Percentiles rank a stretch among this genome's conserved stretches.
These are phyloP conservation scores for Blastobotrys serpentis DNA, from an alignment of 1,139 yeast species.

Conservation along the genomic window DNA sequence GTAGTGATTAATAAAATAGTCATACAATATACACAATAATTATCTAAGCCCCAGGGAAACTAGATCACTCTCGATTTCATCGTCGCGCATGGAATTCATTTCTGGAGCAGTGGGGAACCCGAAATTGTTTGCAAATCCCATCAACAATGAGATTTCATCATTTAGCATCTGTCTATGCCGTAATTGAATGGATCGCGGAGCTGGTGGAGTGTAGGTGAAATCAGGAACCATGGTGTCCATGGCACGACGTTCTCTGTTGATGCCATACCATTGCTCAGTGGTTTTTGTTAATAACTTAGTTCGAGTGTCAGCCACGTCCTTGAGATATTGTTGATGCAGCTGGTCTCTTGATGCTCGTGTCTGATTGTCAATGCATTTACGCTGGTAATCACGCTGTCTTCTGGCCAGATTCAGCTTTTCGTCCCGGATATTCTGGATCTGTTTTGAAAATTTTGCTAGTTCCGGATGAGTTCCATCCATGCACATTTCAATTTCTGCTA, in stretches of 20 bases:
- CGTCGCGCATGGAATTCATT: conserved; percentile 46
- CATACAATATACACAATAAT: not conserved
- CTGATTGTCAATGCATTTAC: conserved; percentile 74
- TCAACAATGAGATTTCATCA: conserved; percentile 56
- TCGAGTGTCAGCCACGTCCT: conserved; percentile 66
- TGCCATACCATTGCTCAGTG: conserved; percentile 88
- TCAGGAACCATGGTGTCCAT: conserved; percentile 72
- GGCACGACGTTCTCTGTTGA: conserved; percentile 82
- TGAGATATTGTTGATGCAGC: conserved; percentile 80
- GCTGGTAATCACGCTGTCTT: conserved; percentile 65
- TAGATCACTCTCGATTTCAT: conserved; percentile 34
- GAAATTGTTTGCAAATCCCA: conserved; percentile 55
- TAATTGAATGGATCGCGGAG: conserved; percentile 44
- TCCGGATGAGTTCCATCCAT: conserved; percentile 92
- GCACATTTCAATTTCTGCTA: conserved; percentile 84
- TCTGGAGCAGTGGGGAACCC: conserved; percentile 66
- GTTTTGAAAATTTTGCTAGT: conserved; percentile 59
- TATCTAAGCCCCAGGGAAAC: conserved; percentile 29
- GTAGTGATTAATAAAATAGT: not conserved
- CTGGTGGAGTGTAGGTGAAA: conserved; percentile 39
- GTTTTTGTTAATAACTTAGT: conserved; percentile 65
- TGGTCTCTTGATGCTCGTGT: conserved; percentile 77
- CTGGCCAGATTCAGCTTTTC: conserved; percentile 67
- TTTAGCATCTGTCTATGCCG: conserved; percentile 54
- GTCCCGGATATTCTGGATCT: conserved; percentile 69